Evolutionary conservation across 75 land plant genomes (phyloP).

Genomic region (Gnetum montanum): DNA sequence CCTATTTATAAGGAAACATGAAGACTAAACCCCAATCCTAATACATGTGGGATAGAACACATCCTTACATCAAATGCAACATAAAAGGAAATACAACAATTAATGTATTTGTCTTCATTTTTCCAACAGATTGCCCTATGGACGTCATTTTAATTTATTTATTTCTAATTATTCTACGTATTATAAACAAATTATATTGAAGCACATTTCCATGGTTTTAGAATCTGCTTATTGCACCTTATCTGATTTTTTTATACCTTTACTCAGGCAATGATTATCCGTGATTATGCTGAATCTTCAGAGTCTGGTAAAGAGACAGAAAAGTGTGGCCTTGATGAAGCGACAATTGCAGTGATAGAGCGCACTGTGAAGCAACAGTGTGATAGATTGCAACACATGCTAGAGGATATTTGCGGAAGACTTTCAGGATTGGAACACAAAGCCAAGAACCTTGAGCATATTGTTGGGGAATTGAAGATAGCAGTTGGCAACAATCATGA

Average conservation of each 20-base stretch:
- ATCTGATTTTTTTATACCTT: background rate
- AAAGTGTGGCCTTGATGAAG: conserved; percentile 20
- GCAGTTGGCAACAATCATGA: conserved; percentile 22
- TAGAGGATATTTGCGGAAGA: conserved; percentile 33
- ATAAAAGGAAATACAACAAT: too few species aligned
- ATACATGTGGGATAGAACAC: too few species aligned
- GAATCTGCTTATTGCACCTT: background rate
- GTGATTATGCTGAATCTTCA: conserved; percentile 15
- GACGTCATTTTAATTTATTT: too few species aligned
- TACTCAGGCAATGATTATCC: background rate
- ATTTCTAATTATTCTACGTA: background rate
- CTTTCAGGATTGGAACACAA: conserved; percentile 29
- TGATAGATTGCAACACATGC: conserved; percentile 18
- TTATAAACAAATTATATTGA: background rate
- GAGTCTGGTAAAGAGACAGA: conserved; percentile 12
- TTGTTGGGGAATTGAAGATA: conserved; percentile 12
- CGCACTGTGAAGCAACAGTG: conserved; percentile 28
- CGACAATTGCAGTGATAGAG: conserved; percentile 25
- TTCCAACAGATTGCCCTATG: too few species aligned
- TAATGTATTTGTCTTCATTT: too few species aligned
- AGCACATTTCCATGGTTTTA: background rate
- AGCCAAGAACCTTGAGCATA: conserved; percentile 25
- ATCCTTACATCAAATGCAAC: too few species aligned
- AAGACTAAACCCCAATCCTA: too few species aligned
- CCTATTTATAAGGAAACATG: too few species aligned